phyloP scores from a whole-genome alignment of 306 rosid species.

The Adenanthera pavonina region DNA sequence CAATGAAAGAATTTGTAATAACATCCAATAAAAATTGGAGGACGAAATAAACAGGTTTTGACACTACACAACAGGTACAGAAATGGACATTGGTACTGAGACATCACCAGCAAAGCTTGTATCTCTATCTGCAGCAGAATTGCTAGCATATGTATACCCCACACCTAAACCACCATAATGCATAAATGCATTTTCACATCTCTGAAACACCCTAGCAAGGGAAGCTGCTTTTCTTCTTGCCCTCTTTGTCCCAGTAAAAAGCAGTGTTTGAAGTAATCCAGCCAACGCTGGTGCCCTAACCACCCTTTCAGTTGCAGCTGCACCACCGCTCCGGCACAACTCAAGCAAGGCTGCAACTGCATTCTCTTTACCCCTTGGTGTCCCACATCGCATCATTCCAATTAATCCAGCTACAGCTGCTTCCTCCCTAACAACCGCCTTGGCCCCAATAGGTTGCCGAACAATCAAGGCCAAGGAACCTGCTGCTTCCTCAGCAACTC shows the following conservation, averaged over 20 bases:
- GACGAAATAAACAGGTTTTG: constrained; percentile 37
- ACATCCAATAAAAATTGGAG: constrained; percentile 61
- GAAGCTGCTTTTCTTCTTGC: constrained; percentile 95
- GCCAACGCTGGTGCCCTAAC: constrained; percentile 76
- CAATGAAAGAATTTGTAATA: constrained; percentile 80
- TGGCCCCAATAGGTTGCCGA: constrained; percentile 72
- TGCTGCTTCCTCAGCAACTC: constrained; percentile 85
- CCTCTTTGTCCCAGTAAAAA: constrained; percentile 83
- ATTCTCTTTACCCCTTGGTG: constrained; percentile 84
- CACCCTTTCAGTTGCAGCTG: constrained; percentile 72
- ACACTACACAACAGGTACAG: constrained; percentile 80
- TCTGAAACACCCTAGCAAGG: constrained; percentile 78
- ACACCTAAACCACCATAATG: constrained; percentile 78
- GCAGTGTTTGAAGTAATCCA: constrained; percentile 71
- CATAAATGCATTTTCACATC: constrained; percentile 60
- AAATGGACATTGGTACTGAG: constrained; percentile 69
- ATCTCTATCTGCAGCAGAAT: constrained; percentile 67
- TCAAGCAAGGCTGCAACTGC: constrained; percentile 91
- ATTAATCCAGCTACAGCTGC: constrained; percentile 65
- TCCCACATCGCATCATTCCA: constrained; percentile 83
- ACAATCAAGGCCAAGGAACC: constrained; percentile 87
- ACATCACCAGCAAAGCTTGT: constrained; percentile 67
- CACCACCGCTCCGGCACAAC: constrained; percentile 79
- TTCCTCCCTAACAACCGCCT: constrained; percentile 68
- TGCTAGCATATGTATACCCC: constrained; percentile 70